These are phyloP conservation scores for Erodium maritimum DNA, from an alignment of 345 rosid species.

Conservation along the genomic window DNA sequence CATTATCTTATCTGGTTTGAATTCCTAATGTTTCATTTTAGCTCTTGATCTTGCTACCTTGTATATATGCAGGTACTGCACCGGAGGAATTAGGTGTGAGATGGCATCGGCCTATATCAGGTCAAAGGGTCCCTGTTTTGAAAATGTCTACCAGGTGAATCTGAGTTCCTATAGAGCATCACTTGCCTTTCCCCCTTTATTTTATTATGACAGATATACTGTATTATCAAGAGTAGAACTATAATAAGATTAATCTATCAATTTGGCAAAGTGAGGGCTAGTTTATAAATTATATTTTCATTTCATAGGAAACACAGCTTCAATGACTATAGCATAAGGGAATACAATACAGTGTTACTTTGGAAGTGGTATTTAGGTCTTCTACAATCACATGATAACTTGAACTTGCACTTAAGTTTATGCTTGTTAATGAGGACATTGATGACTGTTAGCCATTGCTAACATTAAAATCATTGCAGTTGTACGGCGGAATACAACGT, in stretches of 20 bases:
- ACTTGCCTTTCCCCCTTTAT: not conserved
- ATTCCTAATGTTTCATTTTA: not conserved
- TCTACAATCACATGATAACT: not conserved
- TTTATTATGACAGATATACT: not conserved
- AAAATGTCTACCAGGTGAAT: conserved; percentile 69
- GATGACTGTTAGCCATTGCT: conserved; percentile 2
- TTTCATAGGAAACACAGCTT: not conserved
- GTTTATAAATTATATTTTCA: not conserved
- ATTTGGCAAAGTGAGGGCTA: not conserved
- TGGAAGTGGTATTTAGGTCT: not conserved
- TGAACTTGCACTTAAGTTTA: not conserved
- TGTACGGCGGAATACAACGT: conserved; percentile 89
- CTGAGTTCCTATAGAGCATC: conserved; percentile 8
- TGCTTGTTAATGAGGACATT: conserved; percentile 2
- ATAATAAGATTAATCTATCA: not conserved
- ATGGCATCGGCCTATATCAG: conserved; percentile 91
- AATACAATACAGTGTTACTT: not conserved
- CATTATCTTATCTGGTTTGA: too few relatives aligned
- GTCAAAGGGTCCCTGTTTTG: conserved; percentile 84
- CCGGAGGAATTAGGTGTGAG: conserved; percentile 98
- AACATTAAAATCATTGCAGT: conserved; percentile 35
- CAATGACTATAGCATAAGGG: not conserved
- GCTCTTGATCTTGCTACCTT: not conserved
- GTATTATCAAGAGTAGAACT: not conserved
- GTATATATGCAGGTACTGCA: conserved; percentile 64